These are phyloP conservation scores for Phialophora verrucosa DNA, from an alignment of 2,329 filamentous ascomycete species.

Conservation along the genomic window DNA sequence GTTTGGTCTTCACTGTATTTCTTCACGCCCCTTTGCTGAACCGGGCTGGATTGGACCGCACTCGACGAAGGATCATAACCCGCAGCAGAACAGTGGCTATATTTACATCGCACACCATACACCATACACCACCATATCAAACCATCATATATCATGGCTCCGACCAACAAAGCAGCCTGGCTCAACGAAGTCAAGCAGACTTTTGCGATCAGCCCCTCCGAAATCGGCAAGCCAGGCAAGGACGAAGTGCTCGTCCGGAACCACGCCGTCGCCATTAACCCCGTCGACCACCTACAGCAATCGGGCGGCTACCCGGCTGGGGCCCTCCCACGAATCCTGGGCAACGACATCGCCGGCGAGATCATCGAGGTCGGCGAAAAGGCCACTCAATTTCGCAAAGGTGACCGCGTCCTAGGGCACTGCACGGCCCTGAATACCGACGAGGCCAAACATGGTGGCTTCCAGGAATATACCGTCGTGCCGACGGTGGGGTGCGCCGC, in stretches of 20 bases:
- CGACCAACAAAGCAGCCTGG: constrained; percentile 39
- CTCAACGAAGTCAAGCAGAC: constrained; percentile 30
- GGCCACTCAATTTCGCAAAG: constrained; percentile 40
- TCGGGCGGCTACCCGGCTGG: constrained; percentile 33
- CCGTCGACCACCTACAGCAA: constrained; percentile 47
- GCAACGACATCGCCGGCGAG: constrained; percentile 42
- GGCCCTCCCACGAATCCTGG: constrained; percentile 42
- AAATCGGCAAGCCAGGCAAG: constrained; percentile 27
- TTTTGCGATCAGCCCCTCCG: constrained; percentile 35
- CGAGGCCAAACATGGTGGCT: constrained; percentile 38
- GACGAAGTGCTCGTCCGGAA: constrained; percentile 40
- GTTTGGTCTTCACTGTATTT: background rate
- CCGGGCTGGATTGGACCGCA: no score
- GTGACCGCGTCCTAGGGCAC: constrained; percentile 44
- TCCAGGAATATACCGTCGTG: constrained; percentile 44
- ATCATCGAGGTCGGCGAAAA: constrained; percentile 41
- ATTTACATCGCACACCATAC: background rate
- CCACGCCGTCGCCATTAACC: constrained; percentile 41
- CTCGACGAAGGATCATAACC: background rate
- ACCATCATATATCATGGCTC: constrained; percentile 1
- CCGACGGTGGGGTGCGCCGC: constrained; percentile 32
- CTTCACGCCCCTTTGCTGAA: background rate
- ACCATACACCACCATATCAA: background rate
- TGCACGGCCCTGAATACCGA: constrained; percentile 32
- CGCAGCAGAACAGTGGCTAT: background rate